Evolutionary conservation across 768 basidiomycete genomes (phyloP), one percentile per base, ranked within the genome.

Genomic region (Austroboletus festivus): DNA sequence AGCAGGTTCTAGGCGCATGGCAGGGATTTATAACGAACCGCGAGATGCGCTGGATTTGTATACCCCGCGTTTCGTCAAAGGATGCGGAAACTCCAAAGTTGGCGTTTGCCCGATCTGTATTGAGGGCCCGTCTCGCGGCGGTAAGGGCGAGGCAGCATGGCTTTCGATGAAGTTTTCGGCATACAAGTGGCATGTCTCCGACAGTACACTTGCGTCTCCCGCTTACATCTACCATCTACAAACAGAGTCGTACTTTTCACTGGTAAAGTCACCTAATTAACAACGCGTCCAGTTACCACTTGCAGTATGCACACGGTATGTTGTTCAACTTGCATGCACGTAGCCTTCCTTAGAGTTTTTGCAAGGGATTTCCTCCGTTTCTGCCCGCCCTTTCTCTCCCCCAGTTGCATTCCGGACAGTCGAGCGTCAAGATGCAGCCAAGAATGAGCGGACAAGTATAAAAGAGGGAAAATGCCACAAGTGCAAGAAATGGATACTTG

Each of bases 21-120:
- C 67, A 22, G 84, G 83, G 2, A 68, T 53, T 1, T 80, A 79
- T 54, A 88, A 89, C 48, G 68, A 75, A 23, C 83, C 87, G 1
- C 77, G 83, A 19, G 67, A 71, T 42, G 64, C 74, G 2, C 68
- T 83, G 38, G 89, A 91, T 58, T 69, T 92, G 10, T 92, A 92
- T 57, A 88, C 85, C 0, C 86, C 89, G 8, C 76, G 89, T 12
- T 86, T 86, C 55, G 83, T 86, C 38, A 82, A 77, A 55, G 89
- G 89, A 3, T 76, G 71, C 42, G 87, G 86, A 5, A 62, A 68
- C 1, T 75, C 78, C 3, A 91, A 91, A 67, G 77, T 83, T 0
- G 89, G 88, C 2, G 61, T 89, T 30, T 92, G 89, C 56, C 89
- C 89, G 0, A 77, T 91, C 42, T 92, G 89, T 57, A 63, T 80